A percentile compares a stretch with the other conserved stretches of the same genome.
phyloP scores from a whole-genome alignment of 495 filamentous ascomycete species.

The Recurvomyces mirabilis region DNA sequence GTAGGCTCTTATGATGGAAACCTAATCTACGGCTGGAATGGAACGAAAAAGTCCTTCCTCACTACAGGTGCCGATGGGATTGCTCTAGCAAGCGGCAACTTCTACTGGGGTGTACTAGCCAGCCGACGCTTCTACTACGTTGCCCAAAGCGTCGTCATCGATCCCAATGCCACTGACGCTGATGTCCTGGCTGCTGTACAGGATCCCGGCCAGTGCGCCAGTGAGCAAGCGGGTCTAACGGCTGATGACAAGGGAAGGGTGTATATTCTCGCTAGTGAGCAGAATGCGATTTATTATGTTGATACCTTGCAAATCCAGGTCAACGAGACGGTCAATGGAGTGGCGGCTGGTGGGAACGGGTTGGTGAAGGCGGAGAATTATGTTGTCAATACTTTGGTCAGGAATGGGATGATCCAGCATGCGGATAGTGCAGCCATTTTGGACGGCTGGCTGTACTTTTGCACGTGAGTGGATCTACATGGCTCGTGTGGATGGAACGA shows the following conservation, averaged over 20 bases:
- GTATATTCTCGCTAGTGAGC: slow-evolving; percentile 23
- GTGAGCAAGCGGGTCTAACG: slow-evolving; percentile 25
- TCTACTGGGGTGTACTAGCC: slow-evolving; percentile 26
- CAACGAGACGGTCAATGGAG: slow-evolving; percentile 21
- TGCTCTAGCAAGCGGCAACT: slow-evolving; percentile 22
- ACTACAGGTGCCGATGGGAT: slow-evolving; percentile 24
- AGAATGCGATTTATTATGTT: slow-evolving; percentile 26
- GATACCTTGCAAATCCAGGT: slow-evolving; percentile 22
- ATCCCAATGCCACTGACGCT: slow-evolving; percentile 14
- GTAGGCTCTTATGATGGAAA: slow-evolving; percentile 25
- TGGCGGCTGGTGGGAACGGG: slow-evolving; percentile 14
- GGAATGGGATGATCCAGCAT: slow-evolving; percentile 26
- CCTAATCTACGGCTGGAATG: slow-evolving; percentile 25
- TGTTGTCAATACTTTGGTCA: slow-evolving; percentile 22
- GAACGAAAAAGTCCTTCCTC: slow-evolving; percentile 19
- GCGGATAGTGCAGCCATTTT: slow-evolving; percentile 23
- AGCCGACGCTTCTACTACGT: slow-evolving; percentile 23
- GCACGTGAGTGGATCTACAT: too few species aligned
- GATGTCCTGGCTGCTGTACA: slow-evolving; percentile 21
- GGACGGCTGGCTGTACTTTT: slow-evolving; percentile 25
- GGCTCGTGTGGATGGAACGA: too few species aligned
- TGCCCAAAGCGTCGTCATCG: slow-evolving; percentile 16
- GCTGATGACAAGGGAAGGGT: slow-evolving; percentile 23
- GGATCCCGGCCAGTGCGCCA: slow-evolving; percentile 19
- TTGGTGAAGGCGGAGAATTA: slow-evolving; percentile 21